Evolutionary conservation across 192 early-diverging fungal genomes (phyloP), one percentile per base, ranked within the genome.

Genomic region (Neocallimastix lanati): DNA sequence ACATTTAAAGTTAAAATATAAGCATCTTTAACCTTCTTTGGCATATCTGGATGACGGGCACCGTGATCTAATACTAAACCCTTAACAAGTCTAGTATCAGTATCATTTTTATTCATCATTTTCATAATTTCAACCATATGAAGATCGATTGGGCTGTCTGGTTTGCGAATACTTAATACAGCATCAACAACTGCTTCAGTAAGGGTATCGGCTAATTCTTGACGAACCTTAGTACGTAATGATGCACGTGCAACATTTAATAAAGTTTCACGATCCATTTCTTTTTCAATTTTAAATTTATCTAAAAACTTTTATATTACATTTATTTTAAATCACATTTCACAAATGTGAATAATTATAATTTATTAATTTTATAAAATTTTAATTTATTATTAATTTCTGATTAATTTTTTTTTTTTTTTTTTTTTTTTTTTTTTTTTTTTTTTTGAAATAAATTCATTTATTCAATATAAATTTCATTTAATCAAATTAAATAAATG

Each of bases 51-150:
- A 83, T 99, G 98, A 80, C 98, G 90, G n/a, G 96, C 96, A 40
- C 98, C 98, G 84, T 99, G 98, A 88, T 99, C 98, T 86, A 99
- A 85, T 28, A 99, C 98, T 67, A 99, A 86, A 50, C 97, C 98
- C 79, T 93, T 92, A 77, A 99, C 91, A 29, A 99, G 87, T 30
- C 93, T 86, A 67, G 96, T 94, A 84, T 99, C 98, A n/a, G 93
- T 96, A n/a, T 96, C 96, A 38, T 91, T 94, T 85, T 94, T 94
- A 89, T 98, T 96, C 92, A 93, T 91, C 98, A 99, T 98, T 89
- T 96, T 97, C 96, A 99, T 99, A 81, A 97, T 94, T 87, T 99
- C 98, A 14, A 99, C 95, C 98, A 99, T 99, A 82, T 98, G 96
- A 80, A 99, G 88, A 85, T 99, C 98, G 82, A 98, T 97, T 13